Conservation (phyloP, 208 protist species). For the Trypanosoma rangeli region DNA sequence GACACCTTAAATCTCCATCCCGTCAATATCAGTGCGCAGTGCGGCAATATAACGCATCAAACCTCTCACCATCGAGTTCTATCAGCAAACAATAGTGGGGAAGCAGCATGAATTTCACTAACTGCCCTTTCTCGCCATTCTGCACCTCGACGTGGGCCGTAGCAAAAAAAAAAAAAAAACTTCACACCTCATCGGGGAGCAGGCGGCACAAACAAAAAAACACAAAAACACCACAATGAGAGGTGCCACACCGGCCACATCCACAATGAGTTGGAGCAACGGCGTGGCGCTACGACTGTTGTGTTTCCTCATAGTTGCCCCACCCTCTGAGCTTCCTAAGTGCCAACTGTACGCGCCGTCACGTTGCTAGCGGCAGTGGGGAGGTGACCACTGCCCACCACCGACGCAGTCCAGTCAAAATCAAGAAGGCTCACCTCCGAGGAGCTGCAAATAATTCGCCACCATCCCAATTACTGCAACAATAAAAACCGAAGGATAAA, state of each 20-base stretch:
- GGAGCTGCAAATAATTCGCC: background rate
- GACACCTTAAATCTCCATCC: constrained; percentile 36
- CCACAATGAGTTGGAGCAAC: background rate
- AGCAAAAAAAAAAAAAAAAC: background rate
- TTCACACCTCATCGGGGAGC: background rate
- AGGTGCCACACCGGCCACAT: background rate
- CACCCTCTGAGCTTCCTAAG: background rate
- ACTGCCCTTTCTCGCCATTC: background rate
- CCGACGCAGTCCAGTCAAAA: constrained; percentile 1
- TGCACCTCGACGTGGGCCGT: background rate
- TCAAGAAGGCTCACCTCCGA: background rate
- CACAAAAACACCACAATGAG: background rate
- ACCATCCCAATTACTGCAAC: too few species aligned
- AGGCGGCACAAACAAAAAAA: background rate
- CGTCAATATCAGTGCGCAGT: constrained; percentile 42
- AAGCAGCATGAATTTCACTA: background rate
- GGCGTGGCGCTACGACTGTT: background rate
- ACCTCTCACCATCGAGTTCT: constrained; percentile 19
- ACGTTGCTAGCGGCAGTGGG: background rate
- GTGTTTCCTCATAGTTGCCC: background rate
- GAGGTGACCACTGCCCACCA: background rate
- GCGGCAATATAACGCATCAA: constrained; percentile 29
- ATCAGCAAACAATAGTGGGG: background rate
- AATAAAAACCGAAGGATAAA: too few species aligned
- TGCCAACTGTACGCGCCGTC: constrained; percentile 2